phyloP scores from a whole-genome alignment of 1,139 yeast species.

The Zhuliangozyma parablackwelliae region DNA sequence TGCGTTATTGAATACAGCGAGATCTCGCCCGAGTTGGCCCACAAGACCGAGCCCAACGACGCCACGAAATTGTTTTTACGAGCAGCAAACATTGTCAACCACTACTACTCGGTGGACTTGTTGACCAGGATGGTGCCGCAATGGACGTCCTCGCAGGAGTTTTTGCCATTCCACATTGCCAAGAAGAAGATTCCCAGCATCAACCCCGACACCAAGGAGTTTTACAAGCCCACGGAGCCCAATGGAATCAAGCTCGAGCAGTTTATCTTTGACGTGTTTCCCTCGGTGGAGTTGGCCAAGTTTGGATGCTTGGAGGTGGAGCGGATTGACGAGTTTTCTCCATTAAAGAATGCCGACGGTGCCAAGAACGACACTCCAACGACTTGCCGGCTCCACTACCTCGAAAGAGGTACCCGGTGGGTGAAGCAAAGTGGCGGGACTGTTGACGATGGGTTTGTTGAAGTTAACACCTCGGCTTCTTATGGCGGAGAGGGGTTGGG shows the following conservation, averaged over 20 bases:
- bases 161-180: constrained; percentile 90
- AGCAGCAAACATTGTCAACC: constrained; percentile 97
- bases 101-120: constrained; percentile 81
- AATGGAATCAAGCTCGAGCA: constrained; percentile 96
- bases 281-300: constrained; percentile 62
- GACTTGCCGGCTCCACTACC: constrained; percentile 65
- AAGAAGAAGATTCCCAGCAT: constrained; percentile 76
- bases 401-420: constrained; percentile 78
- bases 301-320: constrained; percentile 94
- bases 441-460: constrained; percentile 57
- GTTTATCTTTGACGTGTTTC: constrained; percentile 94
- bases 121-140: constrained; percentile 53
- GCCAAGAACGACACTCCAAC: constrained; percentile 79
- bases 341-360: constrained; percentile 87
- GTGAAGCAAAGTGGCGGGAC: constrained; percentile 62
- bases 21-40: constrained; percentile 70
- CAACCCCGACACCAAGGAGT: constrained; percentile 44
- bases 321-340: constrained; percentile 82
- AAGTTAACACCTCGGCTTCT: constrained; percentile 69
- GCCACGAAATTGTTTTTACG: constrained; percentile 61
- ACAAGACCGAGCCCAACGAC: constrained; percentile 48
- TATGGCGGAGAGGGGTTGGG: constrained; percentile 84
- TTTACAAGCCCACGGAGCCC: constrained; percentile 60
- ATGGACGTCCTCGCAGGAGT: constrained; percentile 66
- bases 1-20: constrained; percentile 96